Percentiles rank a stretch among this genome's conserved stretches.
Conservation (phyloP, 768 basidiomycete genomes). For the Russula foetens region DNA sequence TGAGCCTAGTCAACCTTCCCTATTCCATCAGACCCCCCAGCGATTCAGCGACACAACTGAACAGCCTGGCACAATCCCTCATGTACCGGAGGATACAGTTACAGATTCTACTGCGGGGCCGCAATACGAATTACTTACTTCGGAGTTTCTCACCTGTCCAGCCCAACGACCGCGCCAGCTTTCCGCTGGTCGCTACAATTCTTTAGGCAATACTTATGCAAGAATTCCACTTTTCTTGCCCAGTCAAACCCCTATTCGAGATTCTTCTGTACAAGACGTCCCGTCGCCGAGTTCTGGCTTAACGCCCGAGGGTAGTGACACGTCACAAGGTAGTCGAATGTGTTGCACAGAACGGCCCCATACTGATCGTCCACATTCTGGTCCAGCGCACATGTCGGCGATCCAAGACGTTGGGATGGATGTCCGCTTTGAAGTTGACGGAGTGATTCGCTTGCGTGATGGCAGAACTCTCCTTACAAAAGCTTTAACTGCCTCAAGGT, state of each 20-base stretch:
- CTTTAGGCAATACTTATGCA: neutral
- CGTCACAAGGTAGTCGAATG: neutral
- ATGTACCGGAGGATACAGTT: neutral
- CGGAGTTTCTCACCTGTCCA: neutral
- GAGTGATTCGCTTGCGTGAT: neutral
- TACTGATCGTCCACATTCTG: neutral
- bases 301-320: neutral
- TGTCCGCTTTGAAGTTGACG: neutral
- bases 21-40: neutral
- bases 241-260: constrained; percentile 10
- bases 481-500: neutral
- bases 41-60: neutral
- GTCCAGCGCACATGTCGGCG: neutral
- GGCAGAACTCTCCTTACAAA: neutral
- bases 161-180: neutral
- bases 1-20: neutral
- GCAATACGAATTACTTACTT: neutral
- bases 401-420: neutral
- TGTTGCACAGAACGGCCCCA: neutral
- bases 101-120: neutral
- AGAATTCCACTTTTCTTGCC: constrained; percentile 9
- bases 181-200: neutral
- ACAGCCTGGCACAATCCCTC: neutral
- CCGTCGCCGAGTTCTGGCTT: neutral
- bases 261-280: neutral